Evolutionary conservation across 768 basidiomycete species (phyloP).

Genomic region (Auriscalpium orientale): DNA sequence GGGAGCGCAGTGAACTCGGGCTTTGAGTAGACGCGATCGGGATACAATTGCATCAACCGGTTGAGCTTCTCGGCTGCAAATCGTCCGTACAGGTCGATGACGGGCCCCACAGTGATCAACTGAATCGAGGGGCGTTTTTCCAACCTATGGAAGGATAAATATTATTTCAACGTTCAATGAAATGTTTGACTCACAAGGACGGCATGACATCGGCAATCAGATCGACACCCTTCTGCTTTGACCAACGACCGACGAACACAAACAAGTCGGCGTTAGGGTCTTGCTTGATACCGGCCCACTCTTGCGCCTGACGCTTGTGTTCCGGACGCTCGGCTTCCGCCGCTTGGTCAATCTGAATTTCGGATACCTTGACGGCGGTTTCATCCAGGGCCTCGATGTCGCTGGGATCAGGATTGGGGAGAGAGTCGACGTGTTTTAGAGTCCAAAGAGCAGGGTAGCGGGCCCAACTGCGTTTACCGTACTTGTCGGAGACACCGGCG

Average conservation of each 20-base stretch:
- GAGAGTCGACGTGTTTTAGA: slow-evolving; percentile 87
- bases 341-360: slow-evolving; percentile 68
- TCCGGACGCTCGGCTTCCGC: slow-evolving; percentile 91
- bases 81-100: slow-evolving; percentile 91
- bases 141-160: slow-evolving; percentile 37
- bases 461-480: slow-evolving; percentile 95
- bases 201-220: slow-evolving; percentile 96
- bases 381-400: slow-evolving; percentile 92
- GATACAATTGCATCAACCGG: slow-evolving; percentile 91
- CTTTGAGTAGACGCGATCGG: slow-evolving; percentile 91
- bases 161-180: slow-evolving; percentile 7
- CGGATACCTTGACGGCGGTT: slow-evolving; percentile 58
- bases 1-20: slow-evolving; percentile 94
- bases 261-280: slow-evolving; percentile 87
- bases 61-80: slow-evolving; percentile 93
- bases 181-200: slow-evolving; percentile 47
- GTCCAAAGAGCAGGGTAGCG: slow-evolving; percentile 96
- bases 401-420: slow-evolving; percentile 91
- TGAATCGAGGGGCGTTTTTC: slow-evolving; percentile 85
- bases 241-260: slow-evolving; percentile 97
- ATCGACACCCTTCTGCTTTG: slow-evolving; percentile 97
- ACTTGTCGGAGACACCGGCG: slow-evolving; percentile 96
- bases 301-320: slow-evolving; percentile 85
- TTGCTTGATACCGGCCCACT: slow-evolving; percentile 91
- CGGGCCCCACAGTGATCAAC: slow-evolving; percentile 84